Evolutionary conservation across 2,329 filamentous ascomycete genomes (phyloP).

Genomic region (Aureobasidium leucospermi): DNA sequence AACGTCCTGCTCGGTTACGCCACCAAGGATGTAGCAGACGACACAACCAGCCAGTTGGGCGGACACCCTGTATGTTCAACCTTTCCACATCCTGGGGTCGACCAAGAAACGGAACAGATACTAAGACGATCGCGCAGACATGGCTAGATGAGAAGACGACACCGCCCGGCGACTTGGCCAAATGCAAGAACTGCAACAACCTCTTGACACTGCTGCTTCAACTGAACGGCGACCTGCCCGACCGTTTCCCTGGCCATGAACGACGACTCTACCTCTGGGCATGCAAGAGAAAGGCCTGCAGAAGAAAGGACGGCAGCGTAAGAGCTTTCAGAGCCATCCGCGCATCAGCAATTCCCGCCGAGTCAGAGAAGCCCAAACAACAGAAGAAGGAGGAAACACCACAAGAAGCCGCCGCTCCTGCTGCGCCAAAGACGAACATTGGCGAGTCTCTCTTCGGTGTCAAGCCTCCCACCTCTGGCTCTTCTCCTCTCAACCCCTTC

Average conservation of each 20-base stretch:
- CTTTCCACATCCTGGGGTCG: neutral
- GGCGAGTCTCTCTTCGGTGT: constrained; percentile 66
- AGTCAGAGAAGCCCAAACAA: constrained; percentile 25
- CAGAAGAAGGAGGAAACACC: constrained; percentile 19
- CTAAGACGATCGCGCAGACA: constrained; percentile 39
- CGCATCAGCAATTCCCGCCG: constrained; percentile 26
- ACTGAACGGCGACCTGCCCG: constrained; percentile 82
- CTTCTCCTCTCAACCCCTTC: constrained; percentile 52
- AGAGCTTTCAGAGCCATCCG: constrained; percentile 65
- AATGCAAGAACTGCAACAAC: constrained; percentile 80
- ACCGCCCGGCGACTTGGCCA: constrained; percentile 69
- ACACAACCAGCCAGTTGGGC: constrained; percentile 80
- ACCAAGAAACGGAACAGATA: neutral
- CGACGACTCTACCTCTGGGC: constrained; percentile 80
- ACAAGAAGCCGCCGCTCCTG: constrained; percentile 18
- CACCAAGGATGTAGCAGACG: constrained; percentile 68
- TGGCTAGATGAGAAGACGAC: constrained; percentile 71
- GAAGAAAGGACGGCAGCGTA: constrained; percentile 74
- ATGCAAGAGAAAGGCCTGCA: constrained; percentile 70
- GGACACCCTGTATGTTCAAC: constrained; percentile 67
- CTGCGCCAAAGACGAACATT: constrained; percentile 40
- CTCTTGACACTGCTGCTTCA: constrained; percentile 81
- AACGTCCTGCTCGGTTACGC: constrained; percentile 87
- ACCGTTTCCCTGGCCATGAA: constrained; percentile 79
- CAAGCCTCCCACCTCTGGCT: constrained; percentile 32